Evolutionary conservation across 176 grass and related monocot species (phyloP).

Genomic region (Carex myosuroides): DNA sequence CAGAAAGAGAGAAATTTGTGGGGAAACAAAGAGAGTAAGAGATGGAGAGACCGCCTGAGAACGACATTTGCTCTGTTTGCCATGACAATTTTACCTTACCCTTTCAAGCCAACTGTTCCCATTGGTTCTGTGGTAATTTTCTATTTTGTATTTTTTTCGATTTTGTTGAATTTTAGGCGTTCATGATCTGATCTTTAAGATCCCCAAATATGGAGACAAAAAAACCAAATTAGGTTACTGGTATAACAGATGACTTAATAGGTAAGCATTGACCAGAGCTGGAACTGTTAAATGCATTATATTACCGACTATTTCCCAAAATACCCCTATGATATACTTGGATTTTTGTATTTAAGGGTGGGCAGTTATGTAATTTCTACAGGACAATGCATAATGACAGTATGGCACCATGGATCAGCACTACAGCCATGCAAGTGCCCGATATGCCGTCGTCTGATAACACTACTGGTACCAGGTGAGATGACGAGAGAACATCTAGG

Average conservation of each 20-base stretch:
- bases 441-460: conserved; percentile 70
- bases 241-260: neutral
- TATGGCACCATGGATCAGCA: conserved; percentile 67
- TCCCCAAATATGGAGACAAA: neutral
- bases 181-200: neutral
- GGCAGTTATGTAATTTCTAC: conserved; percentile 22
- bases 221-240: neutral
- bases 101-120: conserved; percentile 93
- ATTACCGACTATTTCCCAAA: neutral
- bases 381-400: conserved; percentile 81
- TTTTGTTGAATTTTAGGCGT: neutral
- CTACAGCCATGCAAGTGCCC: conserved; percentile 95
- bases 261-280: neutral
- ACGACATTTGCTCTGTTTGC: conserved; percentile 85
- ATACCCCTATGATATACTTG: neutral
- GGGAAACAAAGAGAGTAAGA: neutral
- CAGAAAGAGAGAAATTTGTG: neutral
- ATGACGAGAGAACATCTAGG: conserved; percentile 26
- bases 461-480: conserved; percentile 66
- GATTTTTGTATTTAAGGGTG: neutral
- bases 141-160: neutral
- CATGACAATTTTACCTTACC: conserved; percentile 71
- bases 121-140: conserved; percentile 88
- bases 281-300: neutral
- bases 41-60: conserved; percentile 59